phyloP scores from a whole-genome alignment of 1,284 basidiomycete species.

The Fistulina hepatica region DNA sequence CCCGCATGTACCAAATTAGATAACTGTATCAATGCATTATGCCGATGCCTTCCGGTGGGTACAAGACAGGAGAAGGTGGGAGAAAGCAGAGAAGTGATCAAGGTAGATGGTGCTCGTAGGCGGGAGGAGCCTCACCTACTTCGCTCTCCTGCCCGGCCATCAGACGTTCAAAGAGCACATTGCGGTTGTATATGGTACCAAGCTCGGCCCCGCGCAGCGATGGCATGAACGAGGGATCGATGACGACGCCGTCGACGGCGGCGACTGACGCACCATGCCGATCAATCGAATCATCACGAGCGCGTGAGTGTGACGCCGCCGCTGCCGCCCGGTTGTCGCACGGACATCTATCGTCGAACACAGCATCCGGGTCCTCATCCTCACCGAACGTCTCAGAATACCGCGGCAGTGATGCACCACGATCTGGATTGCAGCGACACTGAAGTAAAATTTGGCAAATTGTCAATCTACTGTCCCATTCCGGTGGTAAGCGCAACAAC shows the following conservation, averaged over 20 bases:
- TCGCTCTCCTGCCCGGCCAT: constrained; percentile 37
- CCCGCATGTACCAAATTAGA: too few relatives aligned
- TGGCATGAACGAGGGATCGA: constrained; percentile 21
- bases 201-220: constrained; percentile 18
- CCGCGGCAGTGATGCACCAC: constrained; percentile 63
- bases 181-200: constrained; percentile 29
- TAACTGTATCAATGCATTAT: too few relatives aligned
- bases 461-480: not conserved
- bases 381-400: constrained; percentile 37
- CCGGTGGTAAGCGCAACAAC: not conserved
- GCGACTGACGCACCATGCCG: constrained; percentile 23
- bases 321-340: constrained; percentile 24
- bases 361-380: constrained; percentile 20
- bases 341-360: constrained; percentile 31
- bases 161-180: constrained; percentile 40
- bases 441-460: constrained; percentile 20
- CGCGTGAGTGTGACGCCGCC: constrained; percentile 3
- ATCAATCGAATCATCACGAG: constrained; percentile 25
- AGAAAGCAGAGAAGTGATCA: too few relatives aligned
- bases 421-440: constrained; percentile 75
- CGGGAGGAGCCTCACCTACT: constrained; percentile 35
- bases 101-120: constrained; percentile 29
- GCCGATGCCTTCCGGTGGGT: too few relatives aligned
- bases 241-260: constrained; percentile 22
- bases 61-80: too few relatives aligned